Percentiles rank a stretch among this genome's conserved stretches.
phyloP scores from a whole-genome alignment of 1,284 basidiomycete genomes.

The Amylostereum areolatum region DNA sequence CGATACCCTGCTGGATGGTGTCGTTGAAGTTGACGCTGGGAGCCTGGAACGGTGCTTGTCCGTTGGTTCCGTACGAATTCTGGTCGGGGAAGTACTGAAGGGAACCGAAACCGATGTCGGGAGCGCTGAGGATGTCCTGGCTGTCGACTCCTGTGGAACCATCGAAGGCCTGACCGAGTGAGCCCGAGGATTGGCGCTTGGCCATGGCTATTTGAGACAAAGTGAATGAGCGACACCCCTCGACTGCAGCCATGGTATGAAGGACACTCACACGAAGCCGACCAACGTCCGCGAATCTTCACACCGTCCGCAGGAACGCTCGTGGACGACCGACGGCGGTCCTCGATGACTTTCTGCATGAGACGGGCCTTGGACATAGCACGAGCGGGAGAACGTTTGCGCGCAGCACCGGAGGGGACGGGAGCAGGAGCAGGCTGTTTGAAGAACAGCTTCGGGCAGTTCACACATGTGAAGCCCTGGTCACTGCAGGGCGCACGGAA shows the following conservation, averaged over 20 bases:
- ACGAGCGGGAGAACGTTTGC: slow-evolving; percentile 28
- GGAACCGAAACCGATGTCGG: slow-evolving; percentile 47
- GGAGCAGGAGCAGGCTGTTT: slow-evolving; percentile 26
- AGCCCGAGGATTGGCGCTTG: slow-evolving; percentile 33
- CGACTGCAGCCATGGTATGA: no score
- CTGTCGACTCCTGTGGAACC: slow-evolving; percentile 62
- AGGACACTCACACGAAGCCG: not conserved
- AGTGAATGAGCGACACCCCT: no score
- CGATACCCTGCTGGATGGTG: slow-evolving; percentile 39
- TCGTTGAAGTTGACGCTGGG: slow-evolving; percentile 39
- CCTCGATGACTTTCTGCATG: slow-evolving; percentile 29
- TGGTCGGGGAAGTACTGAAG: slow-evolving; percentile 69
- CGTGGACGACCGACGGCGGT: slow-evolving; percentile 32
- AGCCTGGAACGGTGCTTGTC: not conserved
- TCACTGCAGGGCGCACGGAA: slow-evolving; percentile 27
- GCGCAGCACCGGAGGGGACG: slow-evolving; percentile 30
- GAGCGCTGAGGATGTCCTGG: slow-evolving; percentile 56
- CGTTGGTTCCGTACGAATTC: slow-evolving; percentile 40
- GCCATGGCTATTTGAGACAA: slow-evolving; percentile 25
- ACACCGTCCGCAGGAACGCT: slow-evolving; percentile 31
- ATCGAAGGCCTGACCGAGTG: slow-evolving; percentile 45
- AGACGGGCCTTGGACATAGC: slow-evolving; percentile 40
- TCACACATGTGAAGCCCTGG: slow-evolving; percentile 52
- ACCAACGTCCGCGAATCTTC: slow-evolving; percentile 58
- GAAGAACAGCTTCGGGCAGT: slow-evolving; percentile 53